These are phyloP conservation scores for Penicillium verhagenii DNA, from an alignment of 495 filamentous ascomycete species.

Conservation along the genomic window DNA sequence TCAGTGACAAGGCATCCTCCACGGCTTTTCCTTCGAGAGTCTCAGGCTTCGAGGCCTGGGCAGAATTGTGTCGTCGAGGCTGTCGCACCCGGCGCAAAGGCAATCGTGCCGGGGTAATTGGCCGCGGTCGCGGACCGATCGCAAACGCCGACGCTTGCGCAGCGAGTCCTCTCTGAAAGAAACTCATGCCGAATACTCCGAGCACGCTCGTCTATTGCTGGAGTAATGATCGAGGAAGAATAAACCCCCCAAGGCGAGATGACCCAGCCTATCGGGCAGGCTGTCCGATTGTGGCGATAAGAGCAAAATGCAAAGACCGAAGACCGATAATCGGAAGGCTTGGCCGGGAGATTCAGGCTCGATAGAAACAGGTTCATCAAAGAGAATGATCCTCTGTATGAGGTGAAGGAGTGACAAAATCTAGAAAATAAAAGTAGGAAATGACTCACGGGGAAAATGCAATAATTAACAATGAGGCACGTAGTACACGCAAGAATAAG, in stretches of 20 bases:
- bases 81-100: constrained; percentile 25
- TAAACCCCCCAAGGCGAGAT: not conserved
- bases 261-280: constrained; percentile 2
- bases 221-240: not conserved
- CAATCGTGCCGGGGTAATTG: constrained; percentile 14
- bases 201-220: constrained; percentile 4
- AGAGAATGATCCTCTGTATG: not conserved
- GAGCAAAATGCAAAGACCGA: constrained; percentile 1
- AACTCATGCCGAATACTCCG: constrained; percentile 18
- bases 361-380: not conserved
- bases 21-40: constrained; percentile 1
- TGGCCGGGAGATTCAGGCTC: not conserved
- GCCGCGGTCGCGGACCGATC: constrained; percentile 18
- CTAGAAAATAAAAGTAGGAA: not conserved
- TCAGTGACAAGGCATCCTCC: constrained; percentile 8
- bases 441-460: not conserved
- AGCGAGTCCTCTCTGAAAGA: constrained; percentile 18
- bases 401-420: not conserved
- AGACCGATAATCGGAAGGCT: constrained; percentile 9
- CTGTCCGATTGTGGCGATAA: constrained; percentile 21
- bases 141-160: constrained; percentile 11
- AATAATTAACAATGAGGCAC: not conserved
- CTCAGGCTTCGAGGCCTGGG: constrained; percentile 15
- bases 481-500: not conserved
- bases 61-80: constrained; percentile 30